These are phyloP conservation scores for Knoxdaviesia proteae DNA, from an alignment of 2,329 filamentous ascomycete genomes.

Conservation along the genomic window DNA sequence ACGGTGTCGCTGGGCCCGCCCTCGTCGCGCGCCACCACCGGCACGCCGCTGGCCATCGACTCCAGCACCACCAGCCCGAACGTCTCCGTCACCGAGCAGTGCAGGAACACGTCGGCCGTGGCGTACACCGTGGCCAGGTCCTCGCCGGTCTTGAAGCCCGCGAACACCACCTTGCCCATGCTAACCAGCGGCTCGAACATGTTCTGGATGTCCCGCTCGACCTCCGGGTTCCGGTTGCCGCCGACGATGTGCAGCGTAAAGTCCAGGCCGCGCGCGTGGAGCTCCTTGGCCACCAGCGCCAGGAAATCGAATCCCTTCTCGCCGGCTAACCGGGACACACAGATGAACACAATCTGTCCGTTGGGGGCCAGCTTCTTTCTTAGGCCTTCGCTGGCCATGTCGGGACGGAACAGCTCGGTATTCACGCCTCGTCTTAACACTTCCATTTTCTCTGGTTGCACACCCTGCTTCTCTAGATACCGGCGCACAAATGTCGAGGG, in stretches of 20 bases:
- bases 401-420: slow-evolving; percentile 37
- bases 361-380: slow-evolving; percentile 34
- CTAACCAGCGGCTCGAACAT: slow-evolving; percentile 29
- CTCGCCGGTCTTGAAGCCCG: slow-evolving; percentile 40
- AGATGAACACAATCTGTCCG: slow-evolving; percentile 43
- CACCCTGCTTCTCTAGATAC: slow-evolving; percentile 37
- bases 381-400: slow-evolving; percentile 26
- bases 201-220: slow-evolving; percentile 39
- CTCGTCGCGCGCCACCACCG: slow-evolving; percentile 47
- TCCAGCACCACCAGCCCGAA: slow-evolving; percentile 52
- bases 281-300: slow-evolving; percentile 28
- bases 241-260: slow-evolving; percentile 50
- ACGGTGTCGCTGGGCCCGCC: slow-evolving; percentile 51
- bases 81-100: slow-evolving; percentile 52
- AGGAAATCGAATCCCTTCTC: slow-evolving; percentile 55
- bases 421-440: slow-evolving; percentile 45
- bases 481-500: slow-evolving; percentile 40
- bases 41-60: slow-evolving; percentile 49
- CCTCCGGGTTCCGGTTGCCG: slow-evolving; percentile 41
- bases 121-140: slow-evolving; percentile 46
- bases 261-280: slow-evolving; percentile 31
- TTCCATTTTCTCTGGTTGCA: slow-evolving; percentile 34
- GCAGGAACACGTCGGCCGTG: slow-evolving; percentile 46
- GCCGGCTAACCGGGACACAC: slow-evolving; percentile 43
- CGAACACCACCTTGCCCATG: slow-evolving; percentile 38